Conservation (phyloP, 371 early-diverging fungal species). For the Mucor plumbeus region DNA sequence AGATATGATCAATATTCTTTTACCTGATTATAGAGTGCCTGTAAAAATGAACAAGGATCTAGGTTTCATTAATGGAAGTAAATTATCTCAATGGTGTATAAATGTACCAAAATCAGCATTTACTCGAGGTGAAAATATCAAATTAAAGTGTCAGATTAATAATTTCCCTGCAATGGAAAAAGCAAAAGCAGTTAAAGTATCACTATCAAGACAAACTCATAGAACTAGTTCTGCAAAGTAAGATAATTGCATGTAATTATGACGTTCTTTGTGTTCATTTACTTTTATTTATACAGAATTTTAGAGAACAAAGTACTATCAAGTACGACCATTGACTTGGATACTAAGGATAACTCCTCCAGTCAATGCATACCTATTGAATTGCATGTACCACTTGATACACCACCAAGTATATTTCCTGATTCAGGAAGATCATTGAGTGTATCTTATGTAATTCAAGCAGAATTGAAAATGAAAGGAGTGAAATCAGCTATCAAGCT, state of each 20-base stretch:
- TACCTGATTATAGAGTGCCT: background rate
- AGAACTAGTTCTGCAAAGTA: conserved; percentile 27
- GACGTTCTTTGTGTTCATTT: conserved; percentile 4
- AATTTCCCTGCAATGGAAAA: conserved; percentile 28
- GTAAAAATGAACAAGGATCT: conserved; percentile 10
- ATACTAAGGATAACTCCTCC: background rate
- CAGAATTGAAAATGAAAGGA: conserved; percentile 23
- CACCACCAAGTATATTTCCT: conserved; percentile 27
- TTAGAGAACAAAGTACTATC: conserved; percentile 18
- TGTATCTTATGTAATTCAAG: conserved; percentile 20
- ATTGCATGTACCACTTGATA: conserved; percentile 16
- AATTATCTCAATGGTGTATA: conserved; percentile 19
- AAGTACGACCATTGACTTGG: conserved; percentile 12
- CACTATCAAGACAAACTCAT: conserved; percentile 14
- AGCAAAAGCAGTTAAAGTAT: conserved; percentile 13
- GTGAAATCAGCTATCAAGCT: conserved; percentile 21
- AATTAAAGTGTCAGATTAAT: conserved; percentile 13
- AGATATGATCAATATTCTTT: conserved; percentile 19
- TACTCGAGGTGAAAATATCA: conserved; percentile 15
- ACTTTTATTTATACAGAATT: background rate
- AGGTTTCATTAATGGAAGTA: conserved; percentile 19
- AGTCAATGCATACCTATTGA: background rate
- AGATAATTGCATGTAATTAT: background rate
- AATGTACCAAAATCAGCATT: conserved; percentile 17
- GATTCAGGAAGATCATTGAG: conserved; percentile 22